These are phyloP conservation scores for Cyberlindnera galapagoensis DNA, from an alignment of 805 yeast species.

Conservation along the genomic window DNA sequence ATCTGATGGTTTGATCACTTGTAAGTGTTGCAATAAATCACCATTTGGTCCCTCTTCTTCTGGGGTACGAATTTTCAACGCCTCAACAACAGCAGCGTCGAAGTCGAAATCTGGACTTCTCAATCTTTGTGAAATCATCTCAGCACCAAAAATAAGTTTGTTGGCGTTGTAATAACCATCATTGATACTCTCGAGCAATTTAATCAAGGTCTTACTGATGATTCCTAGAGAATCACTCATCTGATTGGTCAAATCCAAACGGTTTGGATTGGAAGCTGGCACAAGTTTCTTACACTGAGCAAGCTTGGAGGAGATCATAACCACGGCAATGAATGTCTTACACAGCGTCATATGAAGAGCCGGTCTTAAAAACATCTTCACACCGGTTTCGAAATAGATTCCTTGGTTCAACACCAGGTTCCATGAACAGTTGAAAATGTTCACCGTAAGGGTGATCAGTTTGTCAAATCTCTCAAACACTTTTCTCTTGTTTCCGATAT, in stretches of 20 bases:
- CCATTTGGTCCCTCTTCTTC: too few species aligned
- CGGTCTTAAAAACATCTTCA: conserved; percentile 38
- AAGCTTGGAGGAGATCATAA: conserved; percentile 9
- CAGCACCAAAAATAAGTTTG: conserved; percentile 11
- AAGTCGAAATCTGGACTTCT: conserved; percentile 18
- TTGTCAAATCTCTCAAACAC: conserved; percentile 32
- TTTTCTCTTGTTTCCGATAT: conserved; percentile 21
- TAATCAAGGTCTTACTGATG: too few species aligned
- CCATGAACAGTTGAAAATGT: conserved; percentile 28
- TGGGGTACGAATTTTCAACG: too few species aligned
- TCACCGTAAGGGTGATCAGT: conserved; percentile 23
- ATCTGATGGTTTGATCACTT: conserved; percentile 13
- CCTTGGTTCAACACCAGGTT: conserved; percentile 28
- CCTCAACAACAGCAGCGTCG: conserved; percentile 5
- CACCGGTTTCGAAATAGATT: conserved; percentile 30
- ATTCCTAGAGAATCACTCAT: too few species aligned
- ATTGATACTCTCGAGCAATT: conserved; percentile 12
- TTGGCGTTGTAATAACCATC: conserved; percentile 14
- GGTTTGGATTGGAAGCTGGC: conserved; percentile 2
- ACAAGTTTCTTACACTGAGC: conserved; percentile 16
- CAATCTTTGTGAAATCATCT: conserved; percentile 11
- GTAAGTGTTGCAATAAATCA: too few species aligned
- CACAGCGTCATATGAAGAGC: conserved; percentile 9
- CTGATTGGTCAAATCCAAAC: conserved; percentile 11
- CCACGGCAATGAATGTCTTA: conserved; percentile 11